Conservation (phyloP, 371 early-diverging fungal genomes). For the Mortierella sp. region DNA sequence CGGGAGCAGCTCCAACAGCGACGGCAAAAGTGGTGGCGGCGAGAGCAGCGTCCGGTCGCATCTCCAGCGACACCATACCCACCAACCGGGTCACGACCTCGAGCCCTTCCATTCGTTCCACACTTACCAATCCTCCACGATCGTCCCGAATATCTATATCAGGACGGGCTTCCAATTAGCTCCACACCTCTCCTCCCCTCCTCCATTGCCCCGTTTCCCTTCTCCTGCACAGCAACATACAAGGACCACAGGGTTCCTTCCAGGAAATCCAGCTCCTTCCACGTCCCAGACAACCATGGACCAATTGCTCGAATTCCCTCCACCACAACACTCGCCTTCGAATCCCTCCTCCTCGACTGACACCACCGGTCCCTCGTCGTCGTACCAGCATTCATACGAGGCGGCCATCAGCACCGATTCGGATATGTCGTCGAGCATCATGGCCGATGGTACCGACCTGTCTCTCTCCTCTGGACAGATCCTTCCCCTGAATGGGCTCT, state of each 20-base stretch:
- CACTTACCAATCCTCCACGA: conserved; percentile 23
- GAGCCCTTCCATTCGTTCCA: background rate
- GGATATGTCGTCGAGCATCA: background rate
- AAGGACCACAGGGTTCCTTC: background rate
- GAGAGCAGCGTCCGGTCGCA: conserved; percentile 19
- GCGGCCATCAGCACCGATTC: conserved; percentile 14
- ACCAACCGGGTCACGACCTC: conserved; percentile 7
- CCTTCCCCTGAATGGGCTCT: background rate
- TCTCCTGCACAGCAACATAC: background rate
- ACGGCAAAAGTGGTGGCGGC: conserved; percentile 19
- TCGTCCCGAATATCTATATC: conserved; percentile 29
- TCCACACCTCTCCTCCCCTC: conserved; percentile 7
- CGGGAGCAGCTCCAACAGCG: conserved; percentile 15
- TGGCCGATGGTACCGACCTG: conserved; percentile 14
- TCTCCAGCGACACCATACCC: conserved; percentile 20
- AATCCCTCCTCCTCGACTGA: background rate
- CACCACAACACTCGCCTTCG: background rate
- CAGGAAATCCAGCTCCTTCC: background rate
- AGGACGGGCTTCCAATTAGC: conserved; percentile 5
- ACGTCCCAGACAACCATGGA: background rate
- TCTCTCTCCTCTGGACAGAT: conserved; percentile 2
- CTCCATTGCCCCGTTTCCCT: background rate
- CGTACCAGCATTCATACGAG: conserved; percentile 7
- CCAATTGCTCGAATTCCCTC: background rate
- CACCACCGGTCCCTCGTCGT: background rate